Percentiles rank a stretch among this genome's conserved stretches.
Evolutionary conservation across 768 basidiomycete genomes (phyloP).

Genomic region (Neoboletus brunneissimus): DNA sequence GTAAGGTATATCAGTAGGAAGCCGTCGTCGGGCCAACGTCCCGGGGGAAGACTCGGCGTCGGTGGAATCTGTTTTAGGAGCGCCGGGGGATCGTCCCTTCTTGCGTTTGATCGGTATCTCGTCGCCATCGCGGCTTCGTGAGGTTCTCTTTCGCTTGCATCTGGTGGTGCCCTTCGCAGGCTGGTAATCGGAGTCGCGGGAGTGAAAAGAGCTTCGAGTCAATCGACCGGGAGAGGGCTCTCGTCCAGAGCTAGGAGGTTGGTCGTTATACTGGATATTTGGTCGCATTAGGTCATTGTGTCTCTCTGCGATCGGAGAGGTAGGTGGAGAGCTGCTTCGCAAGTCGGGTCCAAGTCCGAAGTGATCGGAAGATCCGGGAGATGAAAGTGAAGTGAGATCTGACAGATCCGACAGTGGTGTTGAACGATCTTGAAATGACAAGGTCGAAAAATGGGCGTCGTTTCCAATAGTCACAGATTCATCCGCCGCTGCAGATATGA

Average conservation of each 20-base stretch:
- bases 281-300: background rate
- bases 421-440: slow-evolving; percentile 11
- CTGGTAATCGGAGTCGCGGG: slow-evolving; percentile 8
- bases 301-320: slow-evolving; percentile 14
- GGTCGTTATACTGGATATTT: background rate
- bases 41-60: slow-evolving; percentile 1
- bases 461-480: slow-evolving; percentile 6
- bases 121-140: slow-evolving; percentile 8
- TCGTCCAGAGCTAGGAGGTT: background rate
- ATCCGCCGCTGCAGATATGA: slow-evolving; percentile 25
- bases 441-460: background rate
- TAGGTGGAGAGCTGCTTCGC: slow-evolving; percentile 16
- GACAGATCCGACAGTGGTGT: slow-evolving; percentile 30
- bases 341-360: background rate
- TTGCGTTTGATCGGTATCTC: slow-evolving; percentile 9
- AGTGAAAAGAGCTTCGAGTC: slow-evolving; percentile 2
- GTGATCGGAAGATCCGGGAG: slow-evolving; percentile 14
- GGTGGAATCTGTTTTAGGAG: background rate
- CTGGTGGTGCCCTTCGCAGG: slow-evolving; percentile 15
- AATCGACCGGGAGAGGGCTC: background rate
- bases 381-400: slow-evolving; percentile 31
- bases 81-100: slow-evolving; percentile 2
- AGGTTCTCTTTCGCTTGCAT: slow-evolving; percentile 20
- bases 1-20: slow-evolving; percentile 49
- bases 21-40: slow-evolving; percentile 38